A percentile compares a stretch with the other conserved stretches of the same genome.
Evolutionary conservation across 345 rosid genomes (phyloP).

Genomic region (Combretum micranthum): DNA sequence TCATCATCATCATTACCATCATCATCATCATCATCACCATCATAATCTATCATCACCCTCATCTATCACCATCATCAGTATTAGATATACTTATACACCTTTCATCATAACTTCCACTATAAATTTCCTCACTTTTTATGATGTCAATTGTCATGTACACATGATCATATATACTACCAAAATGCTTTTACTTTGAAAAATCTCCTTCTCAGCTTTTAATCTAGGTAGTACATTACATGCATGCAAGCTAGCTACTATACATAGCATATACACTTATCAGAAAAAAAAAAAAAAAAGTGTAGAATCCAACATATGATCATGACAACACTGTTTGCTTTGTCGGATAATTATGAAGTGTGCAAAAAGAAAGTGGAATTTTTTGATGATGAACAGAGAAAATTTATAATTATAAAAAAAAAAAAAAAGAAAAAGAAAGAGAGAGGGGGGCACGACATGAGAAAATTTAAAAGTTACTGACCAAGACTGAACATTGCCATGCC

Average conservation of each 20-base stretch:
- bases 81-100: conserved; percentile 8
- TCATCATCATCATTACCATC: not conserved
- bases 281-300: no score
- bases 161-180: no score
- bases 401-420: conserved; percentile 9
- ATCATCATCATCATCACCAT: conserved; percentile 8
- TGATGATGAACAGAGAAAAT: conserved; percentile 26
- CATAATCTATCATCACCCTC: conserved; percentile 20
- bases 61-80: conserved; percentile 4
- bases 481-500: conserved; percentile 99
- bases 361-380: no score
- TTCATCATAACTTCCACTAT: conserved; percentile 18
- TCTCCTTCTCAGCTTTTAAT: no score
- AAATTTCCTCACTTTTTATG: not conserved
- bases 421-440: conserved; percentile 3
- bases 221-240: no score
- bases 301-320: conserved; percentile 18
- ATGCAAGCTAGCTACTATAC: no score
- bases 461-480: conserved; percentile 51
- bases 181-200: no score
- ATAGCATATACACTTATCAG: no score
- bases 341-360: conserved; percentile 2
- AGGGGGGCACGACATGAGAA: not conserved
- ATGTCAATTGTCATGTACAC: no score
- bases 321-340: conserved; percentile 21